A percentile compares a stretch with the other conserved stretches of the same genome.
Evolutionary conservation across 2,329 filamentous ascomycete species (phyloP).

Genomic region (Gremmenia infestans): DNA sequence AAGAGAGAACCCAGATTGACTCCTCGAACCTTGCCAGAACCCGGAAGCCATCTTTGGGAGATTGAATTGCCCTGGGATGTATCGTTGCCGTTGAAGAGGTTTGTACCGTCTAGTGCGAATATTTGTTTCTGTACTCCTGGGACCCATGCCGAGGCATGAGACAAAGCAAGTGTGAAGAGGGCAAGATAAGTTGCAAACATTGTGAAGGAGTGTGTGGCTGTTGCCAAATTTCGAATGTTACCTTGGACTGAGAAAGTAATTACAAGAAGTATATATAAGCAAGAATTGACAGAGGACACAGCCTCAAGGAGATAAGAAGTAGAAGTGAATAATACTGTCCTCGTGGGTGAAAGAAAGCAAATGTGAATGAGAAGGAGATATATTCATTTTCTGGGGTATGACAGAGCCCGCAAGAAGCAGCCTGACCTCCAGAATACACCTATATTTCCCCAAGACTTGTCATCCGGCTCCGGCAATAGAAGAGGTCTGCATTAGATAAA

Average conservation of each 20-base stretch:
- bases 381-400: not conserved
- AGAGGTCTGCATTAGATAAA: not conserved
- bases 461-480: not conserved
- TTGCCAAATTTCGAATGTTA: not conserved
- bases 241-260: not conserved
- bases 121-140: constrained; percentile 16
- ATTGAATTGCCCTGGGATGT: not conserved
- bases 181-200: not conserved
- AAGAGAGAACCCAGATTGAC: constrained; percentile 46
- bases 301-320: not conserved
- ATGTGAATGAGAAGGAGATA: not conserved
- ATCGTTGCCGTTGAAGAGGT: constrained; percentile 12
- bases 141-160: constrained; percentile 12
- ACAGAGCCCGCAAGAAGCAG: not conserved
- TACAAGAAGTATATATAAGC: not conserved
- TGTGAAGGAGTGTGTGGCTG: not conserved
- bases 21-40: constrained; percentile 39
- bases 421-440: not conserved
- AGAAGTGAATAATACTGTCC: not conserved
- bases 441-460: not conserved
- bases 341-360: not conserved
- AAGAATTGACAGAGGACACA: not conserved
- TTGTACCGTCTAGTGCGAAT: constrained; percentile 3
- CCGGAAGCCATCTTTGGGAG: constrained; percentile 16
- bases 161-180: not conserved